Evolutionary conservation across 495 filamentous ascomycete species (phyloP).

Genomic region (Tuber indicum): DNA sequence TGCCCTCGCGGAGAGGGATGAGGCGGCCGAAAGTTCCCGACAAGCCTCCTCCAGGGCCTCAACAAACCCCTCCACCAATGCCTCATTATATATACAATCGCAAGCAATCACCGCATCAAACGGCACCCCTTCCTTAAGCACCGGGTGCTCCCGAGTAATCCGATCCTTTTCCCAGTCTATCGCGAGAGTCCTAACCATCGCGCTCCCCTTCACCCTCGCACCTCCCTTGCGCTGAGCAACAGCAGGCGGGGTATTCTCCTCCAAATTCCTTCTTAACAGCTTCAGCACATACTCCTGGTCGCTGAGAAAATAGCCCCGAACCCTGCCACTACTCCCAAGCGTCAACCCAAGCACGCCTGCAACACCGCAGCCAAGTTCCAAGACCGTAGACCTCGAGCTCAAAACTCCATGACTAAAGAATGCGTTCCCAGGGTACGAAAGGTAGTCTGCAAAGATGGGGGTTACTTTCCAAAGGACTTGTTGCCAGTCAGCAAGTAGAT

Average conservation of each 20-base stretch:
- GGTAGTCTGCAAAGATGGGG: constrained; percentile 76
- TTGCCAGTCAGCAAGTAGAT: constrained; percentile 1
- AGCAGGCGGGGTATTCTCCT: constrained; percentile 51
- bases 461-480: constrained; percentile 88
- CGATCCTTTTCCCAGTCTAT: constrained; percentile 66
- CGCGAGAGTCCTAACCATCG: constrained; percentile 46
- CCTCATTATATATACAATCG: constrained; percentile 86
- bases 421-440: constrained; percentile 56
- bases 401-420: constrained; percentile 58
- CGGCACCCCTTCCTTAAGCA: constrained; percentile 9
- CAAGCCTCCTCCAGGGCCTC: constrained; percentile 75
- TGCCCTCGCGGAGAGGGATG: neutral
- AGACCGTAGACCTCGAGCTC: constrained; percentile 51
- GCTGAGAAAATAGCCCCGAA: constrained; percentile 68
- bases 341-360: constrained; percentile 65
- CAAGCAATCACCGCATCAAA: constrained; percentile 69
- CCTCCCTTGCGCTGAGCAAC: constrained; percentile 32
- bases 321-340: constrained; percentile 49
- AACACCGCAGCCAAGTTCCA: constrained; percentile 86
- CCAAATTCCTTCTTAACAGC: constrained; percentile 66
- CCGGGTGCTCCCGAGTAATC: constrained; percentile 27
- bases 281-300: constrained; percentile 81
- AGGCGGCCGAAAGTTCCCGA: constrained; percentile 47
- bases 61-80: constrained; percentile 74
- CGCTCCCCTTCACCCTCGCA: constrained; percentile 27